These are phyloP conservation scores for Hylodesmum podocarpum DNA, from an alignment of 306 rosid genomes.

Conservation along the genomic window DNA sequence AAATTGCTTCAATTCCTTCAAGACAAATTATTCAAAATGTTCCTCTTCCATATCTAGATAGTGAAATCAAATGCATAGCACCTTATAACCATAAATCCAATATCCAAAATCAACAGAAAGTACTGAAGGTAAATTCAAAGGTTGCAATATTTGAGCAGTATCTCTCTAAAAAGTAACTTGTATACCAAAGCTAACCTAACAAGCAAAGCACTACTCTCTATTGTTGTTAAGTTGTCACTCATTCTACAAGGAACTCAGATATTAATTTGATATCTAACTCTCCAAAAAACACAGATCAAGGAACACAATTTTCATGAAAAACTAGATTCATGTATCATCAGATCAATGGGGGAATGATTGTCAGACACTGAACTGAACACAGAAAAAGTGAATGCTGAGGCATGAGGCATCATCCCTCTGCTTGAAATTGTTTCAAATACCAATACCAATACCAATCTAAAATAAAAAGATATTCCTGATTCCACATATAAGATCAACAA, in stretches of 20 bases:
- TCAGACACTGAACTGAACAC: not conserved
- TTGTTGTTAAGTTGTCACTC: not conserved
- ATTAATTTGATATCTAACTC: not conserved
- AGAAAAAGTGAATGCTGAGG: not conserved
- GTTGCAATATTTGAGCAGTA: not conserved
- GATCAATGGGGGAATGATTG: not conserved
- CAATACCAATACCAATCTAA: not conserved
- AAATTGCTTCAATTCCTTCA: not conserved
- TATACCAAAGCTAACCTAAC: conserved; percentile 19
- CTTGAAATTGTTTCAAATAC: conserved; percentile 1
- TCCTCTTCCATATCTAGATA: not conserved
- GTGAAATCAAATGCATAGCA: not conserved
- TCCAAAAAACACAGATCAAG: not conserved
- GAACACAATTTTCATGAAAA: not conserved
- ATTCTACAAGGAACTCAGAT: not conserved
- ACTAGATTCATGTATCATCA: not conserved
- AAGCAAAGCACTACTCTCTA: not conserved
- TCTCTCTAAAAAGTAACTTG: not conserved
- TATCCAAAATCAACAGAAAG: not conserved
- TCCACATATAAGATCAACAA: not conserved
- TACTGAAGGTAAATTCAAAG: not conserved
- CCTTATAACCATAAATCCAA: not conserved
- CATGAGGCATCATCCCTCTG: not conserved
- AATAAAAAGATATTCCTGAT: not conserved
- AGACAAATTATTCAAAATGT: not conserved